Percentiles rank a stretch among this genome's conserved stretches.
Conservation (phyloP, 1,139 yeast species). For the Ogataea hybrid region DNA sequence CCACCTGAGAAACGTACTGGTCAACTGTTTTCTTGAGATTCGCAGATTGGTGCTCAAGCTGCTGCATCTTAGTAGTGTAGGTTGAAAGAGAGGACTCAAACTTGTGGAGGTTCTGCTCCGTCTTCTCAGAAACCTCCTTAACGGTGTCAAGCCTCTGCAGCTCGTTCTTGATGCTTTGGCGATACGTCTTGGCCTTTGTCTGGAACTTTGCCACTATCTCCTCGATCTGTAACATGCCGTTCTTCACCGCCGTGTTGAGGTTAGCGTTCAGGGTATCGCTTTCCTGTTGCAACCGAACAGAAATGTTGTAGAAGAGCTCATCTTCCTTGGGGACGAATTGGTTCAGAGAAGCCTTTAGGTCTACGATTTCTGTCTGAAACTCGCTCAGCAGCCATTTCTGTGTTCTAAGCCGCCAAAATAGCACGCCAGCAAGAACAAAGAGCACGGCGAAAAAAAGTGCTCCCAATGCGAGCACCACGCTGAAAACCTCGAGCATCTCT, state of each 20-base stretch:
- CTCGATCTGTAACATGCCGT: slow-evolving; percentile 9
- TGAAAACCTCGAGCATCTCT: slow-evolving; percentile 15
- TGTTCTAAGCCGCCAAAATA: background rate
- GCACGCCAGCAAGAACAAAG: background rate
- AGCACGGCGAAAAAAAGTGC: slow-evolving; percentile 2
- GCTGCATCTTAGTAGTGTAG: slow-evolving; percentile 3
- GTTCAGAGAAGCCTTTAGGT: slow-evolving; percentile 1
- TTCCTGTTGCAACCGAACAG: slow-evolving; percentile 13
- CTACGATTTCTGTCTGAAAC: background rate
- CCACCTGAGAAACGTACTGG: slow-evolving; percentile 10
- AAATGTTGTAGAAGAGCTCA: slow-evolving; percentile 12
- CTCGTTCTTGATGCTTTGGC: slow-evolving; percentile 9
- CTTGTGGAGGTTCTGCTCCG: slow-evolving; percentile 1
- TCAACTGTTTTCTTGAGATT: slow-evolving; percentile 8
- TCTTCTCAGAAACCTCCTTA: background rate
- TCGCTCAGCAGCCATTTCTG: background rate
- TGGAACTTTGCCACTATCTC: slow-evolving; percentile 4
- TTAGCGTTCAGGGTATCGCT: slow-evolving; percentile 5
- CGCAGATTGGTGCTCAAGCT: slow-evolving; percentile 4
- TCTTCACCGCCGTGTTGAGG: slow-evolving; percentile 2
- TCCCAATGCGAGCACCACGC: slow-evolving; percentile 8
- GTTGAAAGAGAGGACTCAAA: background rate
- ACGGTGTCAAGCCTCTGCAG: slow-evolving; percentile 9
- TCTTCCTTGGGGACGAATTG: slow-evolving; percentile 15
- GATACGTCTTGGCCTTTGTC: slow-evolving; percentile 4